Conservation (phyloP, 1,139 yeast species). For the Scheffersomyces quercinus region DNA sequence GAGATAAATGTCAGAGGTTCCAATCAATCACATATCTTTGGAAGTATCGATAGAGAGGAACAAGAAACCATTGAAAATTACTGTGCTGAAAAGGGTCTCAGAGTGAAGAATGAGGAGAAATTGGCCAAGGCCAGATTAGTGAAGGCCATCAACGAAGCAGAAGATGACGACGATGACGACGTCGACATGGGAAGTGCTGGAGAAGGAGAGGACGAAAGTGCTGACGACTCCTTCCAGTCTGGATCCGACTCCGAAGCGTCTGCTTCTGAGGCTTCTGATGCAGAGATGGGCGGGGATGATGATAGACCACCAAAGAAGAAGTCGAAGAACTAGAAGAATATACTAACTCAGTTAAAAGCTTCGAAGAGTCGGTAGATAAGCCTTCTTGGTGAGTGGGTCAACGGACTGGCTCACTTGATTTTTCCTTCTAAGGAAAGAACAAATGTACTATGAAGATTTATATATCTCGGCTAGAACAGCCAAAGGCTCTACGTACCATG, state of each 20-base stretch:
- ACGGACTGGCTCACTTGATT: too few relatives aligned
- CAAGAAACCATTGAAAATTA: conserved; percentile 76
- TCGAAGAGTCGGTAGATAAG: too few relatives aligned
- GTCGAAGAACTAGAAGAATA: conserved; percentile 27
- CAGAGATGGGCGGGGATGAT: conserved; percentile 36
- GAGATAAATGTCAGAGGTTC: conserved; percentile 71
- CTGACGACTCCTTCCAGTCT: conserved; percentile 66
- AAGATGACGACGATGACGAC: conserved; percentile 66
- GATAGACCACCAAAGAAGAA: conserved; percentile 49
- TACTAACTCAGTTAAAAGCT: too few relatives aligned
- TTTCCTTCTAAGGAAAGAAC: too few relatives aligned
- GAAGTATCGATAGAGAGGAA: conserved; percentile 88
- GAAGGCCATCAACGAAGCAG: conserved; percentile 71
- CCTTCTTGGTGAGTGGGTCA: too few relatives aligned
- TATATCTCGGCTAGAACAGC: too few relatives aligned
- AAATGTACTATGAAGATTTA: too few relatives aligned
- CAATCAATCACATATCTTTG: conserved; percentile 76
- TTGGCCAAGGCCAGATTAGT: conserved; percentile 81
- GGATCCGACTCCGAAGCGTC: conserved; percentile 68
- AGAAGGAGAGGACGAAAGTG: conserved; percentile 66
- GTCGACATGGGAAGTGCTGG: conserved; percentile 78
- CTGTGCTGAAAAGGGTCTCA: conserved; percentile 74
- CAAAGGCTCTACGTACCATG: too few relatives aligned
- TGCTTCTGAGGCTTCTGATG: conserved; percentile 36
- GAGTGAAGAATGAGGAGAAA: conserved; percentile 85